Conservation (phyloP, 2,329 filamentous ascomycete genomes). For the Pochonia chlamydosporia region DNA sequence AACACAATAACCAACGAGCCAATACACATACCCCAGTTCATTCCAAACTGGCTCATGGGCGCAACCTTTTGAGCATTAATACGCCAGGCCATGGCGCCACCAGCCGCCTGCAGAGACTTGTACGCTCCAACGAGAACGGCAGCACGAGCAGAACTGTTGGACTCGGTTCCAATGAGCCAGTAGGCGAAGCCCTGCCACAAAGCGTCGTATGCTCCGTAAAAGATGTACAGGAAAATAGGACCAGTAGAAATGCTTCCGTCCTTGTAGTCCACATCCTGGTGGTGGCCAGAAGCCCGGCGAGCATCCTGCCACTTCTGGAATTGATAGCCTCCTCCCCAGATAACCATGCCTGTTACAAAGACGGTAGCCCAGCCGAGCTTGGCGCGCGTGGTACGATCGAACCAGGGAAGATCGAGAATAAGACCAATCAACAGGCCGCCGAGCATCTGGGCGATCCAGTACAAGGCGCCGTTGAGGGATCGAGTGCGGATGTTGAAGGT, state of each 20-base stretch:
- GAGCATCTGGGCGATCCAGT: slow-evolving; percentile 52
- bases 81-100: slow-evolving; percentile 40
- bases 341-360: slow-evolving; percentile 43
- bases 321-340: slow-evolving; percentile 56
- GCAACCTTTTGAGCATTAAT: slow-evolving; percentile 30
- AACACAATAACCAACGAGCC: slow-evolving; percentile 35
- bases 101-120: slow-evolving; percentile 37
- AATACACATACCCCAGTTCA: slow-evolving; percentile 41
- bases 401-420: slow-evolving; percentile 34
- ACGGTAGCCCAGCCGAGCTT: slow-evolving; percentile 39
- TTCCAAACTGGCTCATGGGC: slow-evolving; percentile 35
- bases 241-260: slow-evolving; percentile 46
- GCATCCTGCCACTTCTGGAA: slow-evolving; percentile 55
- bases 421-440: slow-evolving; percentile 42
- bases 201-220: slow-evolving; percentile 64
- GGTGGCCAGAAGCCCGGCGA: slow-evolving; percentile 30
- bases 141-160: slow-evolving; percentile 32
- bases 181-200: slow-evolving; percentile 62
- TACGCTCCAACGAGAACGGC: slow-evolving; percentile 41
- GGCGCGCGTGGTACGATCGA: slow-evolving; percentile 40
- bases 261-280: slow-evolving; percentile 42
- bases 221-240: slow-evolving; percentile 65
- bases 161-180: slow-evolving; percentile 48
- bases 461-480: slow-evolving; percentile 46
- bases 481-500: slow-evolving; percentile 50